A percentile compares a stretch with the other conserved stretches of the same genome.
These are phyloP conservation scores for Melanogaster broomeanus DNA, from an alignment of 768 basidiomycete genomes.

Conservation along the genomic window DNA sequence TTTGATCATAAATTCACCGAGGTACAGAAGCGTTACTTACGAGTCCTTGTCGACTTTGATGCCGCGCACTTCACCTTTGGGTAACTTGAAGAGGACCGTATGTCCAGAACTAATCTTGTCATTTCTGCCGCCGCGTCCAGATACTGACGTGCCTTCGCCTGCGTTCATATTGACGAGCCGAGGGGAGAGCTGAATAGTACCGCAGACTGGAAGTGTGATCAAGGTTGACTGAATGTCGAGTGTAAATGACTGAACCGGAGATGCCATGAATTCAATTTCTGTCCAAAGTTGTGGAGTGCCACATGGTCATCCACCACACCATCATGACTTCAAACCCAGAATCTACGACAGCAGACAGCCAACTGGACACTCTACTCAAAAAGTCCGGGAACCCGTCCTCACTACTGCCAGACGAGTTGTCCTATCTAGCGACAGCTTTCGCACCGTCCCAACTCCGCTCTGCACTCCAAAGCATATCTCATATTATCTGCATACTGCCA, in stretches of 20 bases:
- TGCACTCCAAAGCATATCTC: slow-evolving; percentile 71
- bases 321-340: slow-evolving; percentile 12
- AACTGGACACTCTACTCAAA: slow-evolving; percentile 33
- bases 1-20: background rate
- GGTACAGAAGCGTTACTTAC: slow-evolving; percentile 44
- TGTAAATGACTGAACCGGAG: background rate
- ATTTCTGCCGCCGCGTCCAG: slow-evolving; percentile 12
- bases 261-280: background rate
- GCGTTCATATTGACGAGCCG: slow-evolving; percentile 15
- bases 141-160: slow-evolving; percentile 5
- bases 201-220: background rate
- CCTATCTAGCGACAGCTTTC: slow-evolving; percentile 53
- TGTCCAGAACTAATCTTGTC: slow-evolving; percentile 63
- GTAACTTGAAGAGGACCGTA: slow-evolving; percentile 76
- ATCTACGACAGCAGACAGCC: background rate
- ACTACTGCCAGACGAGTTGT: slow-evolving; percentile 56
- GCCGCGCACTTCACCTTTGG: slow-evolving; percentile 77
- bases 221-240: too few species aligned
- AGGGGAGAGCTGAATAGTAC: background rate
- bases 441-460: slow-evolving; percentile 43
- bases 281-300: background rate
- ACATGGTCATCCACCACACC: background rate
- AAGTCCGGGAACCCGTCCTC: slow-evolving; percentile 35
- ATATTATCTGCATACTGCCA: slow-evolving; percentile 70
- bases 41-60: slow-evolving; percentile 71